Base-by-base conservation (phyloP, 2,329 filamentous ascomycete genomes). In the Xylaria sp. region DNA sequence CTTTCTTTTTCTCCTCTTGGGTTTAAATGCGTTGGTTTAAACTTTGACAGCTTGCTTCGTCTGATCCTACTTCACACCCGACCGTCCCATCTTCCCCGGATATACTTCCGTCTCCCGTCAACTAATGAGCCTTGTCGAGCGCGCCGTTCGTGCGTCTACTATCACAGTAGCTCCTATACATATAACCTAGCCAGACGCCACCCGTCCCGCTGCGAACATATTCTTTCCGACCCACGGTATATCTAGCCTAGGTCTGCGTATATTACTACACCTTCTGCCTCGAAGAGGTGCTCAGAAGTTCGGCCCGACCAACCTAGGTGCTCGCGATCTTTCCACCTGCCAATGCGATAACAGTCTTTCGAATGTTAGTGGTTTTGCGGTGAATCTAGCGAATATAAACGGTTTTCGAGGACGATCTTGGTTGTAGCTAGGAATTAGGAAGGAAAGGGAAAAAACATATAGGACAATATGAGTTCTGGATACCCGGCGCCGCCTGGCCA, bases 401-500 rank as follows among this genome's bases (percentile, higher is more conserved):
- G 49, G 42, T 44, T 20, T 34, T 34, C 8, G 26, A 48, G 39
- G 54, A 58, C 48, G 47, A 39, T 44, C 50, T 50, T 44, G 11
- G 39, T 43, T 47, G 39, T 22, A 60, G 24, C 26, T 55, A 44
- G 52, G 44, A n/a, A n/a, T n/a, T n/a, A n/a, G n/a, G n/a, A n/a
- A n/a, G n/a, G n/a, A n/a, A n/a, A 41, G 34, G 48, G 44, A 42
- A 53, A 46, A 50, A 52, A 22, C 60, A 52, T 56, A 44, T 38
- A 48, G 60, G 39, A 17, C 56, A 61, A 51, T n/a, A 68, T 68
- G 66, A 66, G 65, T 63, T 67, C 66, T 59, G 66, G 66, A 60
- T 68, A 68, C 22, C 65, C 64, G 47, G 61, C 64, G 48, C 63
- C 65, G 56, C 65, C 65, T 51, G 59, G 66, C 50, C 65, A 67